Conservation (phyloP, 441 rosid genomes). For the Pelargonium australe region DNA sequence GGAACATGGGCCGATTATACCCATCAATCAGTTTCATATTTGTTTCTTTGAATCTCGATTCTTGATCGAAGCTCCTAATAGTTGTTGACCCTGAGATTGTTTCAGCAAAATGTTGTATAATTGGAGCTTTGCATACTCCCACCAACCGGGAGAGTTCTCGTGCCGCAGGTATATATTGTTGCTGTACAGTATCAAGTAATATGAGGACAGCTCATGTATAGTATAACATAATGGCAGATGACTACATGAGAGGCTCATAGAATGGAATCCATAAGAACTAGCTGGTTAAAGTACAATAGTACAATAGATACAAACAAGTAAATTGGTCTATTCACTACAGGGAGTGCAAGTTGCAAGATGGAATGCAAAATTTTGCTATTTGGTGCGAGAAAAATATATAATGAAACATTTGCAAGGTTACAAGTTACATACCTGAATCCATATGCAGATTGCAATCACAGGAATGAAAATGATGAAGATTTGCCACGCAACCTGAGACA, state of each 20-base stretch:
- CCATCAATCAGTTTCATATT: constrained; percentile 61
- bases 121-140: constrained; percentile 75
- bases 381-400: no score
- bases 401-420: no score
- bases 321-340: no score
- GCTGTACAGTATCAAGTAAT: no score
- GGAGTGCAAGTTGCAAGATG: no score
- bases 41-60: constrained; percentile 52
- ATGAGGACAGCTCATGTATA: no score
- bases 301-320: no score
- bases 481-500: constrained; percentile 89
- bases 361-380: no score
- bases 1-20: constrained; percentile 66
- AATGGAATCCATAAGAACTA: no score
- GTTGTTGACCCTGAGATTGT: constrained; percentile 74
- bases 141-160: constrained; percentile 69
- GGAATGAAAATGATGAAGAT: constrained; percentile 71
- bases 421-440: constrained; percentile 73
- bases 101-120: constrained; percentile 81
- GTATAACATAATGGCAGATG: no score
- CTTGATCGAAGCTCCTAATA: constrained; percentile 76
- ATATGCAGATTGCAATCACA: constrained; percentile 55
- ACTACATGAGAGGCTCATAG: no score
- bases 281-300: no score
- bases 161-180: constrained; percentile 67